These are phyloP conservation scores for Talaromyces sp. DNA, from an alignment of 2,329 filamentous ascomycete genomes.

Conservation along the genomic window DNA sequence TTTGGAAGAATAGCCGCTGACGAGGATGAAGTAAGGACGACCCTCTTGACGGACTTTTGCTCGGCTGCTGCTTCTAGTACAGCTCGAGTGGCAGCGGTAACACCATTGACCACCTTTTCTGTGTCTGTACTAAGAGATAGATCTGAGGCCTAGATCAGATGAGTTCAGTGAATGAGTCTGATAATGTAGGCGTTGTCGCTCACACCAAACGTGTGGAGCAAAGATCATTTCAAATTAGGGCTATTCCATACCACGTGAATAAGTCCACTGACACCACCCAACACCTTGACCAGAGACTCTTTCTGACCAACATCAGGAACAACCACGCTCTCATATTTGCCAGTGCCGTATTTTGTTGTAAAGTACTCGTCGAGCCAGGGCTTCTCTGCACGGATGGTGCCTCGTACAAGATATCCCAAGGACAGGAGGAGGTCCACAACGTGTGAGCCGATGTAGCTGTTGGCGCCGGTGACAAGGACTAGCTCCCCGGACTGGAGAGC, in stretches of 20 bases:
- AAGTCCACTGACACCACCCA: slow-evolving; percentile 5
- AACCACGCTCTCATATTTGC: slow-evolving; percentile 34
- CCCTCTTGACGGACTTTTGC: slow-evolving; percentile 11
- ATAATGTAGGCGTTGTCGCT: neutral
- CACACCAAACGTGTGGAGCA: neutral
- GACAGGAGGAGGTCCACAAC: slow-evolving; percentile 40
- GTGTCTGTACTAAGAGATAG: slow-evolving; percentile 2
- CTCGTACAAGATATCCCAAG: slow-evolving; percentile 43
- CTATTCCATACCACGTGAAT: slow-evolving; percentile 10
- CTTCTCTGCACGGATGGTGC: slow-evolving; percentile 38
- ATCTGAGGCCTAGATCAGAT: slow-evolving; percentile 4
- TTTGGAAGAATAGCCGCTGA: neutral
- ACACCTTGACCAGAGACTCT: neutral
- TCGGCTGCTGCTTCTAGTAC: slow-evolving; percentile 8
- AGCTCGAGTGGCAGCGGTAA: neutral
- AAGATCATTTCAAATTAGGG: neutral
- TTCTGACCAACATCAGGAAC: slow-evolving; percentile 39
- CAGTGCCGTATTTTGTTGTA: slow-evolving; percentile 24
- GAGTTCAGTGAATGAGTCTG: neutral
- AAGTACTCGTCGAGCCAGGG: slow-evolving; percentile 31
- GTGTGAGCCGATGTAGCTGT: slow-evolving; percentile 43
- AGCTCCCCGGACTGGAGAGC: neutral
- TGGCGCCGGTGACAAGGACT: slow-evolving; percentile 39
- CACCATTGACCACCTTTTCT: neutral
- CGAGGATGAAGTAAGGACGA: slow-evolving; percentile 13